These are phyloP conservation scores for Leishmania braziliensis DNA, from an alignment of 208 protist species.

Conservation along the genomic window DNA sequence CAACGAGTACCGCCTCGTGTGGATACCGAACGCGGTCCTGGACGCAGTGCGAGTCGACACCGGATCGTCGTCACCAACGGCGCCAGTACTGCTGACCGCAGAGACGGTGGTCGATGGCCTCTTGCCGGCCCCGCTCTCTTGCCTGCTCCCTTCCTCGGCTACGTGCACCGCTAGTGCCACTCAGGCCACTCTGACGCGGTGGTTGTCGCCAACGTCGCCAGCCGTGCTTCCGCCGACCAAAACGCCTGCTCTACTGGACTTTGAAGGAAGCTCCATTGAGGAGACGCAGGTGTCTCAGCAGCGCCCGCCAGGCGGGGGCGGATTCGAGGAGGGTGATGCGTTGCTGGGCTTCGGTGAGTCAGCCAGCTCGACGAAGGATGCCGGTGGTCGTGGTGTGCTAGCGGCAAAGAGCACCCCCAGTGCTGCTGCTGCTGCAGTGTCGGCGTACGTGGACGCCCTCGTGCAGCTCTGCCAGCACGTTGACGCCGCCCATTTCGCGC, in stretches of 20 bases:
- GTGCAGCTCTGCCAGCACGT: slow-evolving; percentile 58
- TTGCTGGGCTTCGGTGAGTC: slow-evolving; percentile 16
- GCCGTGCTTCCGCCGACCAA: neutral
- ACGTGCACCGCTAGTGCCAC: neutral
- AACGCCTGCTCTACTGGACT: slow-evolving; percentile 52
- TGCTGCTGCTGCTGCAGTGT: neutral
- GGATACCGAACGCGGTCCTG: slow-evolving; percentile 69
- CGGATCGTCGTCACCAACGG: slow-evolving; percentile 4
- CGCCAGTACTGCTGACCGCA: slow-evolving; percentile 8
- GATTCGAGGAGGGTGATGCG: slow-evolving; percentile 24
- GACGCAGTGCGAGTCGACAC: slow-evolving; percentile 50
- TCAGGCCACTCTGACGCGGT: slow-evolving; percentile 4
- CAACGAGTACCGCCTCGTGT: slow-evolving; percentile 36
- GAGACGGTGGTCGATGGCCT: slow-evolving; percentile 51
- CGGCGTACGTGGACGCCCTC: slow-evolving; percentile 49
- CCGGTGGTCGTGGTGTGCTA: too few relatives aligned
- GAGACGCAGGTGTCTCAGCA: neutral
- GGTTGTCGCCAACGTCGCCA: neutral
- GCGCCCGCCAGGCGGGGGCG: neutral
- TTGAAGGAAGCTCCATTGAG: slow-evolving; percentile 27
- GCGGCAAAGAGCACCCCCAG: neutral
- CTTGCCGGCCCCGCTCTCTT: slow-evolving; percentile 37
- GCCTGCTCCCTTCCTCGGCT: neutral
- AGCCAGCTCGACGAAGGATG: neutral
- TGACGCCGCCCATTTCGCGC: slow-evolving; percentile 33